Evolutionary conservation across 345 rosid species (phyloP).

Genomic region (Gossypium turneri): DNA sequence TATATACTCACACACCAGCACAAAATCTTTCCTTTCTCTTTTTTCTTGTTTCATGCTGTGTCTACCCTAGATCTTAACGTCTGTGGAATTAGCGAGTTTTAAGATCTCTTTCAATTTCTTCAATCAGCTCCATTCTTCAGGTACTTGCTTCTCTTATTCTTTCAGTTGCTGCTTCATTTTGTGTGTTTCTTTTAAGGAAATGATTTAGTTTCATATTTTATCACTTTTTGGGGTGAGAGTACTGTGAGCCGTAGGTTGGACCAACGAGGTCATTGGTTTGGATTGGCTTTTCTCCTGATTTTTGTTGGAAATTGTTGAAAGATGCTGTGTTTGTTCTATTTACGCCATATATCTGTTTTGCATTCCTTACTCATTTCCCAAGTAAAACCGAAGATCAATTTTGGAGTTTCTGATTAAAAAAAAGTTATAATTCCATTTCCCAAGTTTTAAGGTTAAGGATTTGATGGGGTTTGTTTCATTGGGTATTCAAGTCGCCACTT

Average conservation of each 20-base stretch:
- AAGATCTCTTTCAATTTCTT: neutral
- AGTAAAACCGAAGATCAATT: too few species aligned
- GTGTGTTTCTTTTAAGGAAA: neutral
- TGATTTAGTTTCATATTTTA: neutral
- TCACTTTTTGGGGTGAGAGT: neutral
- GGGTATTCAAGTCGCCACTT: neutral
- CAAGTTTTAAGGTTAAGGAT: neutral
- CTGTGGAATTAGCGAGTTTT: neutral
- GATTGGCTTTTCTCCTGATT: neutral
- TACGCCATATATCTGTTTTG: too few species aligned
- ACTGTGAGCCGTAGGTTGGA: neutral
- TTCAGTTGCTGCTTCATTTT: neutral
- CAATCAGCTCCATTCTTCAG: neutral
- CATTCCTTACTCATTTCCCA: too few species aligned
- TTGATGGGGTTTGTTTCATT: neutral
- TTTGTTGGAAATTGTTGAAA: neutral
- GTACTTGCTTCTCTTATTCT: neutral
- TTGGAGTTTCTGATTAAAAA: too few species aligned
- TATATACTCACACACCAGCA: neutral
- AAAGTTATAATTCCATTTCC: neutral
- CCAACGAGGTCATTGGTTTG: neutral
- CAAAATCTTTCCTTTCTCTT: neutral
- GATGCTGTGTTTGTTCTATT: neutral
- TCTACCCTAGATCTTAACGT: slow-evolving; percentile 11
- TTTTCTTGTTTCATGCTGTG: neutral